A percentile compares a stretch with the other conserved stretches of the same genome.
phyloP scores from a whole-genome alignment of 805 yeast species.

The Candida pseudofarinosa region DNA sequence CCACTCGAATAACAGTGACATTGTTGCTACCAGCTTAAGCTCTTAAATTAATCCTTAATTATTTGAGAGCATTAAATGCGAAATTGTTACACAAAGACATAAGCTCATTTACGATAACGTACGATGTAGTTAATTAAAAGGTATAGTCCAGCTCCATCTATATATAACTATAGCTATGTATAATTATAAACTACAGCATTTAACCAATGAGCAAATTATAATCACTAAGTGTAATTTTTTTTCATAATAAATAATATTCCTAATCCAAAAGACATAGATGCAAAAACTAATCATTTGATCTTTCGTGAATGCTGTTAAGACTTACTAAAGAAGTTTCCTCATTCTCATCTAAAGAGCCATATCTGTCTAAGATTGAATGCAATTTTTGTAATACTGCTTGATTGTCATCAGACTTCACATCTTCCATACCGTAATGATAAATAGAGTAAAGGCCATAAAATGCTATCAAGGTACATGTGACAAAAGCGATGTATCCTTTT shows the following conservation, averaged over 20 bases:
- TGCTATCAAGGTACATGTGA: conserved; percentile 51
- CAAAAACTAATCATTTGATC: conserved; percentile 3
- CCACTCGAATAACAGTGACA: conserved; percentile 68
- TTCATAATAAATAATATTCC: too few relatives aligned
- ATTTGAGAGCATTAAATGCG: too few relatives aligned
- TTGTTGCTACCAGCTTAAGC: too few relatives aligned
- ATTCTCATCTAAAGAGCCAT: conserved; percentile 25
- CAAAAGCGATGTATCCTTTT: conserved; percentile 65
- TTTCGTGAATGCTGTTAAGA: conserved; percentile 1
- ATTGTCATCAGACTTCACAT: conserved; percentile 48
- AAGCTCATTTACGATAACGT: too few relatives aligned
- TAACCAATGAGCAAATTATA: too few relatives aligned
- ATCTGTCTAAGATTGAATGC: conserved; percentile 24
- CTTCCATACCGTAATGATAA: conserved; percentile 62
- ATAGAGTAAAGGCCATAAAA: conserved; percentile 59
- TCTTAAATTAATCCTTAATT: too few relatives aligned
- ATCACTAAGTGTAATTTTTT: too few relatives aligned
- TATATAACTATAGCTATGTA: too few relatives aligned
- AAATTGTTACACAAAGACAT: neutral
- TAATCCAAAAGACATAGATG: too few relatives aligned
- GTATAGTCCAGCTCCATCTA: too few relatives aligned
- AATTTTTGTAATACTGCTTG: conserved; percentile 36
- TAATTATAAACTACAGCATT: too few relatives aligned
- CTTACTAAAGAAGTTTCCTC: conserved; percentile 5
- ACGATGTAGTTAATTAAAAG: too few relatives aligned